Percentiles rank a stretch among this genome's conserved stretches.
Conservation (phyloP, 176 grass and related monocot species). For the Cymbopogon citratus region DNA sequence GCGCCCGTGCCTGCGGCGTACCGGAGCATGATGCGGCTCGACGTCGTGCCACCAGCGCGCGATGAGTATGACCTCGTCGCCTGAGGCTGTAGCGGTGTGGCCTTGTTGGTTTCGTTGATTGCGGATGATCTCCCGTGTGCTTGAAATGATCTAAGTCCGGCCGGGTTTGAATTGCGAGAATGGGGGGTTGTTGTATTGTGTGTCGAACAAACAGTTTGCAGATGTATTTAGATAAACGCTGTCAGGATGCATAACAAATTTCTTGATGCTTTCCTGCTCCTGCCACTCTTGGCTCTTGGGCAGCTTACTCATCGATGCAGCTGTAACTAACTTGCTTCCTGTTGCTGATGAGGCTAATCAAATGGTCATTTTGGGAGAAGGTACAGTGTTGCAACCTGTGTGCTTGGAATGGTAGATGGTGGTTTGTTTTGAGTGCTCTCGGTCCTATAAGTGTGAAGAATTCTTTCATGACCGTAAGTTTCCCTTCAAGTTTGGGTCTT, state of each 20-base stretch:
- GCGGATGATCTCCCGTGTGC: not conserved
- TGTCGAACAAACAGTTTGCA: no score
- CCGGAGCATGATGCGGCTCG: slow-evolving; percentile 61
- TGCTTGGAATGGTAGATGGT: not conserved
- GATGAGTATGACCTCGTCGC: slow-evolving; percentile 73
- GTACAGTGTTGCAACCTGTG: not conserved
- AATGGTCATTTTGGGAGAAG: not conserved
- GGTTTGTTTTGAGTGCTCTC: no score
- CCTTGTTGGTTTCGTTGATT: not conserved
- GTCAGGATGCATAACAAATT: not conserved
- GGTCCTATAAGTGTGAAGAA: no score
- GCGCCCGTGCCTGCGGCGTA: slow-evolving; percentile 34
- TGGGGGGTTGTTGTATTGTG: no score
- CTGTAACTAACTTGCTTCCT: not conserved
- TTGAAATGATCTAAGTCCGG: not conserved
- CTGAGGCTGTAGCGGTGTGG: not conserved
- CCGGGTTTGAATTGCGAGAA: no score
- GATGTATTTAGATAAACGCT: no score
- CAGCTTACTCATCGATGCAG: not conserved
- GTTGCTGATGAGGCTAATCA: not conserved
- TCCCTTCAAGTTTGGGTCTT: no score
- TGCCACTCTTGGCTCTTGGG: not conserved
- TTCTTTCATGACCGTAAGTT: no score
- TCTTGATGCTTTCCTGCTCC: not conserved
- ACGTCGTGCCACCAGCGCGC: slow-evolving; percentile 48